Base-by-base conservation (phyloP, 768 basidiomycete genomes). In the Kondoa subrosea region DNA sequence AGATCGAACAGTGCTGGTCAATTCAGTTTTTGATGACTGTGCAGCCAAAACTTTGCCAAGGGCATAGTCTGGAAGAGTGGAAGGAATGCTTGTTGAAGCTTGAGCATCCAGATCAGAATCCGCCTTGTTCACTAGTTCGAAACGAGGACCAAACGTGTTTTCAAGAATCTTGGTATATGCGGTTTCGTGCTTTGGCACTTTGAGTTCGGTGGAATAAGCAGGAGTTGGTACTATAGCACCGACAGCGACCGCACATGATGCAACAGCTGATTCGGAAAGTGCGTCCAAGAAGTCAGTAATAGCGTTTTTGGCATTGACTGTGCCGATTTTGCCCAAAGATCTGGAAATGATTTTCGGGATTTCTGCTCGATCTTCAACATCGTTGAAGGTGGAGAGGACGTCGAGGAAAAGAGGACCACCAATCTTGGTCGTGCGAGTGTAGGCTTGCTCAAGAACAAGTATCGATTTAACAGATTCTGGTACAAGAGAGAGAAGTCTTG, bases 21-120 rank as follows among this genome's bases (percentile, higher is more conserved):
- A 84, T 69, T 84, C 82, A 30, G 80, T 79, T n/a, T 91, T 83
- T 70, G 85, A 82, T 33, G 16, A 27, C 16, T 89, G 75, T 72
- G 90, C 84, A 1, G 87, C 89, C 50, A 89, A 85, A 60, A 91
- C 85, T 58, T 91, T 87, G 15, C 95, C 93, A 34, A 97, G 82
- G 0, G 95, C 93, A 75, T 86, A 96, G 76, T 96, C 90, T 1
- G 93, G 95, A n/a, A 83, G 86, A 12, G 91, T 93, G 21, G 90
- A 89, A 58, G 71, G 72, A 71, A 73, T 63, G 69, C 25, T 68
- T 33, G 64, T n/a, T 31, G 66, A 33, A 4, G 70, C 34, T 15
- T 70, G 30, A 15, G 32, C 32, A 1, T 68, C 87, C 83, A 16
- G 84, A 77, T 12, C 82, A 75, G 64, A 90, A 84, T 21, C 87